Evolutionary conservation across 2,329 filamentous ascomycete genomes (phyloP), one percentile per base, ranked within the genome.

Genomic region (Aspergillus pseudoterreus): DNA sequence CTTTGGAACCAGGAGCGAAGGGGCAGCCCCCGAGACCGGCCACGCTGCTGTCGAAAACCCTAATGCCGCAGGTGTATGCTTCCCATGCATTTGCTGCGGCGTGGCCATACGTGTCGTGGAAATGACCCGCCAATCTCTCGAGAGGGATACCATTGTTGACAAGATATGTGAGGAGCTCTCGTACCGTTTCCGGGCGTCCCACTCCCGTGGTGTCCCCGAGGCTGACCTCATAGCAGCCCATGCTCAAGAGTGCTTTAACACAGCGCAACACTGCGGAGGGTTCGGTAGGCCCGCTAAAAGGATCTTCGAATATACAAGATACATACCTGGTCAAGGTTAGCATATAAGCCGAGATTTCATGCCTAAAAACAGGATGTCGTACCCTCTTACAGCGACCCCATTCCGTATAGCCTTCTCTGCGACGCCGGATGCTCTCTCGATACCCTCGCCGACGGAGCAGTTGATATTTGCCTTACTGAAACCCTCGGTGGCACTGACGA

Each of bases 161-260:
- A 4, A 75, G 61, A 42, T 69, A 67, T 4, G 52, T 46, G 8
- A 75, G 44, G 2, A 76, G 57, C 5, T 50, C 55, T 17, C 57
- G 61, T 1, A 71, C 68, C 17, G 67, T 61, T 11, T 51, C 59
- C 42, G 66, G 64, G 46, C 89, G 95, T 30, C 91, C 92, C 81
- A 95, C 91, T 15, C 92, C 92, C 0, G 91, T 92, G 0, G 92
- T 96, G 65, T 96, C 92, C 6, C 90, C 91, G 0, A 96, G 81
- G 1, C 88, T 88, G 59, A 96, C 91, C 76, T 96, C 90, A 65
- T 95, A 90, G 17, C 90, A 92, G 15, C 92, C 92, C 78, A 92
- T 88, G 64, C 92, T 88, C 1, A 96, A 78, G 45, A 96, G 73
- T 63, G 77, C 84, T 54, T 77, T 75, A 63, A 53, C 80, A 56